Evolutionary conservation across 2,329 filamentous ascomycete species (phyloP), one percentile per base, ranked within the genome.

Genomic region (Tolypocladium guangdongense): DNA sequence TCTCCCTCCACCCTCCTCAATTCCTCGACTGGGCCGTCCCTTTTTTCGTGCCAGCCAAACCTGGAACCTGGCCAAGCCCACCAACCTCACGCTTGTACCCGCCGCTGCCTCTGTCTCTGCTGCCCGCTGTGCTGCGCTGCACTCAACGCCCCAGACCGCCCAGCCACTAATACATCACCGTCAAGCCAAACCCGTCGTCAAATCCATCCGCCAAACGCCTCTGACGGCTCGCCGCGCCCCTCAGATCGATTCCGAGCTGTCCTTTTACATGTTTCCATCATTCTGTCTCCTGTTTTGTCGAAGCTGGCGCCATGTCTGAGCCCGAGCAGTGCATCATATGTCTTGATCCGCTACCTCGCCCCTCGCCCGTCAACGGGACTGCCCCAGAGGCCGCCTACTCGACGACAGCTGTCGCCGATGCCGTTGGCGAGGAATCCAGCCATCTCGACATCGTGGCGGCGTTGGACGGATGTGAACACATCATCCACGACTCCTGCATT

Each of bases 401-500:
- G 41, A 56, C 52, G 36, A 52, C 54, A n/a, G 49, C 54, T 38
- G 51, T 51, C 37, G 54, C 57, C 22, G 52, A 53, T 4, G 55
- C 51, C 20, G 50, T 52, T 30, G 55, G 63, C 52, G 60, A 67
- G 50, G 64, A 69, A 30, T 51, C 63, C 35, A 68, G 60, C 58
- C 63, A 69, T 58, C 67, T 71, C 61, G 69, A 74, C 59, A 70
- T 73, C 55, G 76, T 85, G 56, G 82, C 83, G 41, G 71, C 78
- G 53, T 80, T 86, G 50, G 76, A 83, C 56, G 86, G 90, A 48
- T 99, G 93, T 71, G 88, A 89, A 55, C 95, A 99, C 75, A 81
- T 91, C 62, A 78, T 99, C 62, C 93, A 99, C 73, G 86, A 99
- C 73, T 84, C 87, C 51, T 99, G 93, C 70, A 79, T 99, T 61